phyloP scores from a whole-genome alignment of 108 stramenopile species.

The Nitzschia sp. region DNA sequence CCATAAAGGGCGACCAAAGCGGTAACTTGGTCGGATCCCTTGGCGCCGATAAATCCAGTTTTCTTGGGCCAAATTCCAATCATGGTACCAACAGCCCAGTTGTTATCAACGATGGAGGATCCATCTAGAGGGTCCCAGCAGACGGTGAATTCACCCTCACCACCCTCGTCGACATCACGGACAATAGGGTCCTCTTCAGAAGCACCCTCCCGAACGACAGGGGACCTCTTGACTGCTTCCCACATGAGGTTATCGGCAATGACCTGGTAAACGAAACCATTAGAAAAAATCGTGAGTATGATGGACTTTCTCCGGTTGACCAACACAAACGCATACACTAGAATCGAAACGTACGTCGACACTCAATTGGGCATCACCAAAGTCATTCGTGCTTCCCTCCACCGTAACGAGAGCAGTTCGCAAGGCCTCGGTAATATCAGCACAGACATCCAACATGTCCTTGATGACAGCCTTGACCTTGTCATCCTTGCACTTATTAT shows the following conservation, averaged over 20 bases:
- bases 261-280: slow-evolving; percentile 74
- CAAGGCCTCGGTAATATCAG: slow-evolving; percentile 68
- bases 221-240: slow-evolving; percentile 56
- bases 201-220: slow-evolving; percentile 64
- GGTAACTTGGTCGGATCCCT: slow-evolving; percentile 90
- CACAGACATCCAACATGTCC: slow-evolving; percentile 67
- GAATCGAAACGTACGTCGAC: slow-evolving; percentile 69
- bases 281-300: slow-evolving; percentile 70
- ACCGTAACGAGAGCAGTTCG: slow-evolving; percentile 65
- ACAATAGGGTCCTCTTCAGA: slow-evolving; percentile 73
- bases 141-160: slow-evolving; percentile 78
- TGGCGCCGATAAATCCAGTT: slow-evolving; percentile 78
- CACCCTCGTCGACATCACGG: slow-evolving; percentile 51
- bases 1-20: slow-evolving; percentile 89
- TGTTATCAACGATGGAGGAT: slow-evolving; percentile 92
- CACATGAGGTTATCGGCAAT: slow-evolving; percentile 72
- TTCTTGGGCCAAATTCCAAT: slow-evolving; percentile 92
- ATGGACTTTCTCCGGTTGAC: slow-evolving; percentile 69
- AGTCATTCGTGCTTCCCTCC: slow-evolving; percentile 64
- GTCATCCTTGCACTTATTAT: slow-evolving; percentile 44
- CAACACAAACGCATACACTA: slow-evolving; percentile 72
- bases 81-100: slow-evolving; percentile 93
- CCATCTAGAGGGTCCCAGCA: slow-evolving; percentile 96
- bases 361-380: slow-evolving; percentile 69
- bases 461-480: slow-evolving; percentile 46